A percentile compares a stretch with the other conserved stretches of the same genome.
Conservation (phyloP, 1,139 yeast species). For the Saccharomyces hybrid region DNA sequence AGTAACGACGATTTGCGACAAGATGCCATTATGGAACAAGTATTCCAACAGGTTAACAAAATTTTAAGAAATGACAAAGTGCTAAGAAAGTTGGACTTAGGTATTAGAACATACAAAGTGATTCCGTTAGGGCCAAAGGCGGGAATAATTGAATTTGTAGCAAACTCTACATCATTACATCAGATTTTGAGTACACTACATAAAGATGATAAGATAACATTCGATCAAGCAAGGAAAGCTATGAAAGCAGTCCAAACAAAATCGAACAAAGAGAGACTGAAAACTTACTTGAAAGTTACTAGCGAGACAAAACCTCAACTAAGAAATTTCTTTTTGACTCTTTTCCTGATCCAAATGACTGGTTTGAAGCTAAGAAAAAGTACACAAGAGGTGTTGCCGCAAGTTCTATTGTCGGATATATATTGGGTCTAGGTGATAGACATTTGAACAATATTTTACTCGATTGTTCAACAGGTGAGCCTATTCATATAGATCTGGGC, state of each 20-base stretch:
- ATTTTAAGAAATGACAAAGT: constrained; percentile 52
- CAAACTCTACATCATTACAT: constrained; percentile 62
- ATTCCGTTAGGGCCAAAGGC: constrained; percentile 82
- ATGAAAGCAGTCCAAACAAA: constrained; percentile 56
- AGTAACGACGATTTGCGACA: constrained; percentile 90
- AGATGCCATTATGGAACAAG: constrained; percentile 97
- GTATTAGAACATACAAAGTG: constrained; percentile 78
- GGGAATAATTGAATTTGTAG: constrained; percentile 87
- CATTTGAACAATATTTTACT: constrained; percentile 84
- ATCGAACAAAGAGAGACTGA: constrained; percentile 41
- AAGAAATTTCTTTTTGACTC: constrained; percentile 61
- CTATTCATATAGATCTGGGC: constrained; percentile 92
- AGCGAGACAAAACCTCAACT: constrained; percentile 57
- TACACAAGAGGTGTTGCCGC: constrained; percentile 81
- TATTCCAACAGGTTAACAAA: constrained; percentile 77
- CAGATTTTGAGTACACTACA: constrained; percentile 63
- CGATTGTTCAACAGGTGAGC: constrained; percentile 78
- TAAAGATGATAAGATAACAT: constrained; percentile 40
- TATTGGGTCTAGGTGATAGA: constrained; percentile 89
- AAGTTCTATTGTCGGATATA: constrained; percentile 76
- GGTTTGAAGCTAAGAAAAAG: constrained; percentile 60
- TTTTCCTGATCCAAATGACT: constrained; percentile 58
- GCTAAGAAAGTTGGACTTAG: constrained; percentile 49
- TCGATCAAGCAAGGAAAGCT: constrained; percentile 52
- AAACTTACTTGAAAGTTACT: constrained; percentile 46